Conservation (phyloP, 176 grass and related monocot genomes). For the Poa annua region DNA sequence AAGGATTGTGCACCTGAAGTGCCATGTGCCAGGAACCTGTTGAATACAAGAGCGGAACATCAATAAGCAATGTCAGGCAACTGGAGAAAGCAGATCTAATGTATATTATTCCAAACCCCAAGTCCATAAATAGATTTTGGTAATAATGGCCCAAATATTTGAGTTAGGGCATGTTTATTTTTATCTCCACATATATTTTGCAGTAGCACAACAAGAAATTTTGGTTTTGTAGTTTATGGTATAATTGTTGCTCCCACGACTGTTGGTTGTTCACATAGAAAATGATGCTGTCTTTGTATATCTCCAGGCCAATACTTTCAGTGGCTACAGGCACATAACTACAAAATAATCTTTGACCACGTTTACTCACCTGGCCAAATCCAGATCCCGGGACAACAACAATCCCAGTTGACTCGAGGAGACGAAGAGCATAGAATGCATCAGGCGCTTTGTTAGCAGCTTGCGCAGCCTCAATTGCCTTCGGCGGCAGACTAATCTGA, state of each 20-base stretch:
- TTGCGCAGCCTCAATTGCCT: conserved; percentile 77
- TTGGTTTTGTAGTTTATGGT: neutral
- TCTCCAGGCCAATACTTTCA: neutral
- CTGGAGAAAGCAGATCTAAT: neutral
- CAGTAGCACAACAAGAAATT: neutral
- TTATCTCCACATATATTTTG: neutral
- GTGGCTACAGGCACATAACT: neutral
- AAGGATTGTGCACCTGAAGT: conserved; percentile 95
- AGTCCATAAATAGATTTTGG: neutral
- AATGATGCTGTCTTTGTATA: neutral
- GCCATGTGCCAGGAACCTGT: conserved; percentile 96
- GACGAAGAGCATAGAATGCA: conserved; percentile 71
- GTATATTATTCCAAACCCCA: conserved; percentile 2
- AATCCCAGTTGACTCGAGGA: conserved; percentile 86
- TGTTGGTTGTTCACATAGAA: neutral
- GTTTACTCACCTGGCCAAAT: conserved; percentile 77
- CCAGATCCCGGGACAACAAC: conserved; percentile 84
- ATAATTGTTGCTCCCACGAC: neutral
- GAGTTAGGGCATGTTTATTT: neutral
- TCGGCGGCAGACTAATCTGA: conserved; percentile 60
- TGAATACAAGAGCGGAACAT: neutral
- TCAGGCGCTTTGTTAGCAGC: conserved; percentile 69
- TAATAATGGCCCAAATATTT: neutral
- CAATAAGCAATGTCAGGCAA: neutral
- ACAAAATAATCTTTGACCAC: neutral